phyloP scores from a whole-genome alignment of 2,329 filamentous ascomycete species.

The Curvularia sp. region DNA sequence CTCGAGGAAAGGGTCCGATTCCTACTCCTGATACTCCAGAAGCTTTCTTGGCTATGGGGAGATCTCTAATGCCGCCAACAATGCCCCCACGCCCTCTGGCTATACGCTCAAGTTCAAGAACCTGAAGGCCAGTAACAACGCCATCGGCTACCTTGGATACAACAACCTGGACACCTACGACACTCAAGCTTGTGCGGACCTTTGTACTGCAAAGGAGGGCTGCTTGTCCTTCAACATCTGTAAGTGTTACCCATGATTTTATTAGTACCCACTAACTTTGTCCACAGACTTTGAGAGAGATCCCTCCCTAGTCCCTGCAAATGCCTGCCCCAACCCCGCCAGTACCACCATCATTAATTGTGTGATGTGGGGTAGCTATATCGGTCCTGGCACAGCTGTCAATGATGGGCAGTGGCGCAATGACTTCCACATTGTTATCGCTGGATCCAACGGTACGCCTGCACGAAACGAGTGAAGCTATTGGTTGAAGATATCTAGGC shows the following conservation, averaged over 20 bases:
- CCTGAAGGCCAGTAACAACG: background rate
- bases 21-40: background rate
- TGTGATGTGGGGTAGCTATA: background rate
- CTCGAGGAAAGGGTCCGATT: background rate
- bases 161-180: background rate
- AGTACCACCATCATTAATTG: background rate
- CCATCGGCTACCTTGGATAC: background rate
- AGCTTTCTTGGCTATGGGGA: background rate
- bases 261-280: background rate
- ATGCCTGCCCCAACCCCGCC: background rate
- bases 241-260: background rate
- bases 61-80: background rate
- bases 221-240: background rate
- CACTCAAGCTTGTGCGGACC: background rate
- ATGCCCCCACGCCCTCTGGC: background rate
- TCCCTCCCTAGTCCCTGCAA: background rate
- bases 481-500: background rate
- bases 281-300: background rate
- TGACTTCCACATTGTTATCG: background rate
- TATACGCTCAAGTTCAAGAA: background rate
- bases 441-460: constrained; percentile 1
- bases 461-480: background rate
- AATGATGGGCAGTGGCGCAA: constrained; percentile 2
- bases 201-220: background rate
- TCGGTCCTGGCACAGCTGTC: background rate